These are phyloP conservation scores for Monosporascus sp. DNA, from an alignment of 2,329 filamentous ascomycete genomes.

Conservation along the genomic window DNA sequence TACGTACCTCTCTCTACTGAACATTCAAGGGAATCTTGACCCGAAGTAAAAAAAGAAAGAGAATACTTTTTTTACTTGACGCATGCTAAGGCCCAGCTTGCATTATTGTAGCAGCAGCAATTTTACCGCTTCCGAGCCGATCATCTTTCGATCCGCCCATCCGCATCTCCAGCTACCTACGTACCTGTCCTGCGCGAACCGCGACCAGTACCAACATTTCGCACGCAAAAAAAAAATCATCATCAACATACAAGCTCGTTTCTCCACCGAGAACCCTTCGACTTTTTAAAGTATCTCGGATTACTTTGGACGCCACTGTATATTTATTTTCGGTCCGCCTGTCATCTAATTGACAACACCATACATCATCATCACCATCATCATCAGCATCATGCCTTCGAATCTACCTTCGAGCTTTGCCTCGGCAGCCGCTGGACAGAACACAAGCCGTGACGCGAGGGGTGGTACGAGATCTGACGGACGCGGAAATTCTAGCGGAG, in stretches of 20 bases:
- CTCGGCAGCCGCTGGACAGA: slow-evolving; percentile 75
- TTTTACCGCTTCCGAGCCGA: too few relatives aligned
- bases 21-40: neutral
- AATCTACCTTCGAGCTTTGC: slow-evolving; percentile 80
- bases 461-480: slow-evolving; percentile 53
- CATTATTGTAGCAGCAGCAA: too few relatives aligned
- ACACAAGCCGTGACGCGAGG: slow-evolving; percentile 54
- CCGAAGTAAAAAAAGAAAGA: neutral
- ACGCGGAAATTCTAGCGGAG: slow-evolving; percentile 54
- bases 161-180: too few relatives aligned
- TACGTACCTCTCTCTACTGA: too few relatives aligned
- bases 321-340: neutral
- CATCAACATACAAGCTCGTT: neutral
- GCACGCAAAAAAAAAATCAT: too few relatives aligned
- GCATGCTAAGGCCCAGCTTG: too few relatives aligned
- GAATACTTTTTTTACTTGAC: neutral
- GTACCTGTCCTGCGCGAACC: too few relatives aligned
- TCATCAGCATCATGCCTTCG: slow-evolving; percentile 51
- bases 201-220: too few relatives aligned
- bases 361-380: too few relatives aligned
- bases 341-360: neutral
- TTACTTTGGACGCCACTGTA: neutral
- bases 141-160: too few relatives aligned
- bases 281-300: too few relatives aligned
- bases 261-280: too few relatives aligned